Conservation (phyloP, 2,329 filamentous ascomycete genomes). For the Chaetomiaceae sp. region DNA sequence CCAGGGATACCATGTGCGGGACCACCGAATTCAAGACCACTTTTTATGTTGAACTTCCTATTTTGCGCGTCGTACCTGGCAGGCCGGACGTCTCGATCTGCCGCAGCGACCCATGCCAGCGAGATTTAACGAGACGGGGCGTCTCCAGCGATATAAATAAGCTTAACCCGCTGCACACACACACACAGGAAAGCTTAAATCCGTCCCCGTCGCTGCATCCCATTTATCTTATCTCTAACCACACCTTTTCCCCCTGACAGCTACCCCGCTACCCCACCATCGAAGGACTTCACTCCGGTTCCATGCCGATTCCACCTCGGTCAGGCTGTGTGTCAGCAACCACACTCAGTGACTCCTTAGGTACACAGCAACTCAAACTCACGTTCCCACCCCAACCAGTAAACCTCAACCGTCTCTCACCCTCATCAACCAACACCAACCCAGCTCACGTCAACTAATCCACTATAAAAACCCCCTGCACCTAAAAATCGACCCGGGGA, state of each 20-base stretch:
- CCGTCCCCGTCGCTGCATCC: neutral
- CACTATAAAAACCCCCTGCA: neutral
- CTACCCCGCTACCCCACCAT: constrained; percentile 17
- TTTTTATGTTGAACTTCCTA: neutral
- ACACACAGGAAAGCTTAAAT: neutral
- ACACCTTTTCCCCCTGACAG: neutral
- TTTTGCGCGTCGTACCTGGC: neutral
- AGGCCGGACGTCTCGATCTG: constrained; percentile 4
- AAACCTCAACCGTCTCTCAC: neutral
- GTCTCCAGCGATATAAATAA: neutral
- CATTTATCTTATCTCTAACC: constrained; percentile 17
- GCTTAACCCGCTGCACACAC: neutral
- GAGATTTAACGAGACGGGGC: neutral
- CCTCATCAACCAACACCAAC: neutral
- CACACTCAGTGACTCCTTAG: neutral
- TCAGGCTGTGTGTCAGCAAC: neutral
- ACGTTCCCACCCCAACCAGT: neutral
- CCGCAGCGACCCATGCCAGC: too few relatives aligned
- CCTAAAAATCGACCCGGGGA: too few relatives aligned
- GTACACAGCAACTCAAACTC: neutral
- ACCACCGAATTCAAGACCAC: neutral
- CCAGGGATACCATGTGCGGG: neutral
- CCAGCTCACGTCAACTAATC: neutral
- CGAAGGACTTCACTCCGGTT: constrained; percentile 14
- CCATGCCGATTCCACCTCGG: constrained; percentile 6